Percentiles rank a stretch among this genome's conserved stretches.
Evolutionary conservation across 2,329 filamentous ascomycete species (phyloP).

Genomic region (Neonectria faginata): DNA sequence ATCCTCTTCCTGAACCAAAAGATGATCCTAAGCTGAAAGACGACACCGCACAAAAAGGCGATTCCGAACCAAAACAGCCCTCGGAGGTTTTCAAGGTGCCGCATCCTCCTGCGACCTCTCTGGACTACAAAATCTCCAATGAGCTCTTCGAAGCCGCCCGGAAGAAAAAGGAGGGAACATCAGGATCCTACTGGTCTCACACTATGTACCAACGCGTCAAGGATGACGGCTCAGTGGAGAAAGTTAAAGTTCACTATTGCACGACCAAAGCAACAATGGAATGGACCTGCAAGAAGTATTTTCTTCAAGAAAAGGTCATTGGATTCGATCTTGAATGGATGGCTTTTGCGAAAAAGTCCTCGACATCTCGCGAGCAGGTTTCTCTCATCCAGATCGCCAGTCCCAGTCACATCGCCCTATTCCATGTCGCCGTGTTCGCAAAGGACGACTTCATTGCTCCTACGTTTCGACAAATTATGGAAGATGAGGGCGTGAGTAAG

Average conservation of each 20-base stretch:
- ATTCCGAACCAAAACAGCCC: conserved; percentile 12
- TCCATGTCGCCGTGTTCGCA: conserved; percentile 79
- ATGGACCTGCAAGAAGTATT: conserved; percentile 70
- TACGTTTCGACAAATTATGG: conserved; percentile 77
- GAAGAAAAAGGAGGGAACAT: conserved; percentile 56
- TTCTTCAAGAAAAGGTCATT: conserved; percentile 76
- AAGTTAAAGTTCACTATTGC: conserved; percentile 83
- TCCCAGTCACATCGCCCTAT: conserved; percentile 79
- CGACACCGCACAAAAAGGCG: background rate
- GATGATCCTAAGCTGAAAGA: background rate
- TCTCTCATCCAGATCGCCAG: conserved; percentile 87
- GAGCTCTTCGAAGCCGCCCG: conserved; percentile 57
- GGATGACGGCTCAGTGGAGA: conserved; percentile 56
- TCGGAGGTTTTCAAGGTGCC: conserved; percentile 2
- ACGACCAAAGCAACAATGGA: conserved; percentile 75
- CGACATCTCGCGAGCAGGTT: conserved; percentile 74
- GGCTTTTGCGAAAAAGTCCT: conserved; percentile 57
- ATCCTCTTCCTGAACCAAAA: conserved; percentile 12
- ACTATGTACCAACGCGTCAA: conserved; percentile 70
- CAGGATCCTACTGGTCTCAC: conserved; percentile 75
- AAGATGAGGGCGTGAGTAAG: conserved; percentile 77
- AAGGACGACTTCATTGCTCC: conserved; percentile 74
- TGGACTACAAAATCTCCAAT: conserved; percentile 48
- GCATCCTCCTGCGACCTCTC: conserved; percentile 43
- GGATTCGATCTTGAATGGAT: conserved; percentile 94